Evolutionary conservation across 1,284 basidiomycete species (phyloP), one percentile per base, ranked within the genome.

Genomic region (Apiotrichum mycotoxinovorans): DNA sequence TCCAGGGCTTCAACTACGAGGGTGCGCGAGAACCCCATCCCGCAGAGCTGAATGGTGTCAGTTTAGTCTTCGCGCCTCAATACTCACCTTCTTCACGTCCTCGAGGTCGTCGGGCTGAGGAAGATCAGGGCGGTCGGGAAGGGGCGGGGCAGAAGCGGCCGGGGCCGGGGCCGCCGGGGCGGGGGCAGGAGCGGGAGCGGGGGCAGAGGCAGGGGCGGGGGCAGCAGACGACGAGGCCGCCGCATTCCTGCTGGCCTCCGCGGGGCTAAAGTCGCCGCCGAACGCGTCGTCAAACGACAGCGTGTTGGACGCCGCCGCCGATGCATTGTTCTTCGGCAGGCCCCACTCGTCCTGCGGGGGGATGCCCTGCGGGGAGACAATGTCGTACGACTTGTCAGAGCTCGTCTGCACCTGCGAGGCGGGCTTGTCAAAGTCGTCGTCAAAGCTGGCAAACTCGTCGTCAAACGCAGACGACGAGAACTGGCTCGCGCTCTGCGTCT

Each of bases 271-370:
- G 27, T 71, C 71, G 2, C 63, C 68, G 45, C 80, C 77, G 64
- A 84, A 85, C 0, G 79, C 78, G 52, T 83, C 81, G 54, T 83
- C 83, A 65, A 84, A 84, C 0, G 80, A 79, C 51, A 81, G 69
- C 51, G 61, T 62, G 64, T 65, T 50, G 12, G 27, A 35, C 22
- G 33, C 44, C 8, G 50, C 43, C 3, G 50, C 43, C 3, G 59
- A 47, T 14, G 58, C 58, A 26, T 34, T 14, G 4, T 25, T 15
- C 23, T 47, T 40, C 4, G 37, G 37, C 2, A 62, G 10, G 8
- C 64, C 67, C 67, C 67, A 69, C 43, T 65, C 67, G 43, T 69
- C 67, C 20, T 54, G n/a, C 4, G 23, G 46, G 12, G 59, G 52
- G 3, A 65, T 30, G 30, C 30, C 30, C 30, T 30, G 57, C 10